Percentiles rank a stretch among this genome's conserved stretches.
phyloP scores from a whole-genome alignment of 2,329 filamentous ascomycete genomes.

The Alternaria alternata region DNA sequence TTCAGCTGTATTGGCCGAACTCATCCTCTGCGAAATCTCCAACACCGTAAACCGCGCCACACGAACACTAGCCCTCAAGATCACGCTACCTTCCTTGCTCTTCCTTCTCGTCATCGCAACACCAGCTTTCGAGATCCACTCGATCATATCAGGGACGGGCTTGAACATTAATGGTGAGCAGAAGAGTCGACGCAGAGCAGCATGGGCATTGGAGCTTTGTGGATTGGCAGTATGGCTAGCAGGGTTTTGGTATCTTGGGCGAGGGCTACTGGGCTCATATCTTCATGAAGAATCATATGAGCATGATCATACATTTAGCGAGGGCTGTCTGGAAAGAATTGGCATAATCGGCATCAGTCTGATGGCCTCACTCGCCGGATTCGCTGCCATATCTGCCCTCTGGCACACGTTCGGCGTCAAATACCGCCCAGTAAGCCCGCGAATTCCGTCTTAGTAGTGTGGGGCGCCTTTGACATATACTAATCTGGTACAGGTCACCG shows the following conservation, averaged over 20 bases:
- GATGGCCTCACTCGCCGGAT: constrained; percentile 88
- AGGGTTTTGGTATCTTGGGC: constrained; percentile 78
- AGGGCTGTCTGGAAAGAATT: constrained; percentile 70
- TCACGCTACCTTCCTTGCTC: constrained; percentile 75
- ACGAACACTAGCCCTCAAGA: constrained; percentile 70
- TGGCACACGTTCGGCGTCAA: constrained; percentile 82
- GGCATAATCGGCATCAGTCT: constrained; percentile 85
- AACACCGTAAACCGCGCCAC: constrained; percentile 75
- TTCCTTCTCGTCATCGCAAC: constrained; percentile 77
- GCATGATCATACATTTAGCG: constrained; percentile 58
- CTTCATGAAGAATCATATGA: constrained; percentile 56
- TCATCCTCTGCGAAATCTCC: constrained; percentile 85
- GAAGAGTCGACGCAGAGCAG: constrained; percentile 65
- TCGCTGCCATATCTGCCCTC: constrained; percentile 84
- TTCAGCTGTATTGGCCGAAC: constrained; percentile 77
- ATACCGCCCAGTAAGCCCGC: constrained; percentile 60
- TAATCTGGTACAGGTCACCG: constrained; percentile 61
- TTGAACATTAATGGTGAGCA: constrained; percentile 69
- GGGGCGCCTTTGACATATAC: not conserved
- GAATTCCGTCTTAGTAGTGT: not conserved
- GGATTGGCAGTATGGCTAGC: constrained; percentile 75
- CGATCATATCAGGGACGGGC: constrained; percentile 64
- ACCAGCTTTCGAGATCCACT: constrained; percentile 80
- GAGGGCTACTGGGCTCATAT: constrained; percentile 65
- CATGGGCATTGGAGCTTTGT: constrained; percentile 69